A percentile compares a stretch with the other conserved stretches of the same genome.
Evolutionary conservation across 208 protist species (phyloP).

Genomic region (Eutreptiella sp.): DNA sequence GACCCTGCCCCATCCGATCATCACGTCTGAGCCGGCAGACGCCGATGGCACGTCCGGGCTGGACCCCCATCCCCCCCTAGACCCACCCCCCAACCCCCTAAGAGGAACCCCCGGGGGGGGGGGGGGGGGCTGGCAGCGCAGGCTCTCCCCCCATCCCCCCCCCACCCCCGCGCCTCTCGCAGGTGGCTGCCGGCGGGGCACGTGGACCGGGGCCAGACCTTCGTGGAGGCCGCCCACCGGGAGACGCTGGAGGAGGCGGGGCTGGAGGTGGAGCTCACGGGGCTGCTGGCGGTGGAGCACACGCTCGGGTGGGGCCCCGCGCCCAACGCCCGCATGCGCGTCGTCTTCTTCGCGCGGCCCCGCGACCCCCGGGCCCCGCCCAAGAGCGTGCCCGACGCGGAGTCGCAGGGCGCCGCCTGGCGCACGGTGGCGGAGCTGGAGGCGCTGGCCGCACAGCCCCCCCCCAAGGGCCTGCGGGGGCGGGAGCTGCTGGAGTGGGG

Average conservation of each 20-base stretch:
- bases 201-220: constrained; percentile 6
- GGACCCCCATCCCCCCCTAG: too few relatives aligned
- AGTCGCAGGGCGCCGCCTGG: not conserved
- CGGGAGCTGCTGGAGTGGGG: not conserved
- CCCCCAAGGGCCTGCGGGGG: not conserved
- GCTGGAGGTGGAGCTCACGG: not conserved
- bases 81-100: too few relatives aligned
- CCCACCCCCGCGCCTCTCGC: too few relatives aligned
- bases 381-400: constrained; percentile 1
- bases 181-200: not conserved
- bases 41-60: too few relatives aligned
- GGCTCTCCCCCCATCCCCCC: too few relatives aligned
- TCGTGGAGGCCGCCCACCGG: not conserved
- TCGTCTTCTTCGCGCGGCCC: constrained; percentile 5
- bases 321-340: not conserved
- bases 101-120: too few relatives aligned
- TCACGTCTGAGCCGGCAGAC: too few relatives aligned
- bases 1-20: too few relatives aligned
- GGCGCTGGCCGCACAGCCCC: not conserved
- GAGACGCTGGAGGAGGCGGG: constrained; percentile 24
- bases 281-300: not conserved
- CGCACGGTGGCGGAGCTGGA: not conserved
- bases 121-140: too few relatives aligned
- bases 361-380: not conserved
- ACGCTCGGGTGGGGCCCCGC: too few relatives aligned